phyloP scores from a whole-genome alignment of 2,329 filamentous ascomycete species.

The Furcasterigmium furcatum region DNA sequence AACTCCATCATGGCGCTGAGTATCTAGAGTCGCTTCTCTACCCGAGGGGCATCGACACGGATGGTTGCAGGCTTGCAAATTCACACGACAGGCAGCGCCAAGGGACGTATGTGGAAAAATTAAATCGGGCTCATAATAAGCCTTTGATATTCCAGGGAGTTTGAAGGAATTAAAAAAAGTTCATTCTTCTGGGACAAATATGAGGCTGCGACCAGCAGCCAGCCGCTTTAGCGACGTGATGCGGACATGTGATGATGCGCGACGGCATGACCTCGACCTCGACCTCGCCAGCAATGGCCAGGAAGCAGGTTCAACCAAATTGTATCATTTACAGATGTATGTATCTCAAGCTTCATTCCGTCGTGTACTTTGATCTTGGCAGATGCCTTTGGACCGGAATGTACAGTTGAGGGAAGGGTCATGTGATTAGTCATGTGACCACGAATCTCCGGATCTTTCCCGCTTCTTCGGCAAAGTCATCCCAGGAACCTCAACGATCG shows the following conservation, averaged over 20 bases:
- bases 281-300: no score
- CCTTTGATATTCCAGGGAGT: conserved; percentile 17
- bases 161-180: conserved; percentile 1
- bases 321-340: not conserved
- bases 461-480: conserved; percentile 41
- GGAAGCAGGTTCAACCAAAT: not conserved
- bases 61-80: not conserved
- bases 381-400: no score
- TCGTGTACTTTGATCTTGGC: no score
- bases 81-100: no score
- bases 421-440: conserved; percentile 24
- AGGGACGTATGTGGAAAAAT: no score
- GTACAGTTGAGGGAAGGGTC: no score
- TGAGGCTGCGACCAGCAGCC: not conserved
- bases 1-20: conserved; percentile 99
- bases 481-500: conserved; percentile 41
- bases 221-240: no score
- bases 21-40: conserved; percentile 50
- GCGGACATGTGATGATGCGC: no score
- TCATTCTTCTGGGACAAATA: not conserved
- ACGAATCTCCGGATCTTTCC: conserved; percentile 19
- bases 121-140: conserved; percentile 9
- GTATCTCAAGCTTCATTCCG: no score
- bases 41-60: no score
- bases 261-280: no score